Conservation (phyloP, 352 stramenopile genomes). For the Phytophthora sp. region DNA sequence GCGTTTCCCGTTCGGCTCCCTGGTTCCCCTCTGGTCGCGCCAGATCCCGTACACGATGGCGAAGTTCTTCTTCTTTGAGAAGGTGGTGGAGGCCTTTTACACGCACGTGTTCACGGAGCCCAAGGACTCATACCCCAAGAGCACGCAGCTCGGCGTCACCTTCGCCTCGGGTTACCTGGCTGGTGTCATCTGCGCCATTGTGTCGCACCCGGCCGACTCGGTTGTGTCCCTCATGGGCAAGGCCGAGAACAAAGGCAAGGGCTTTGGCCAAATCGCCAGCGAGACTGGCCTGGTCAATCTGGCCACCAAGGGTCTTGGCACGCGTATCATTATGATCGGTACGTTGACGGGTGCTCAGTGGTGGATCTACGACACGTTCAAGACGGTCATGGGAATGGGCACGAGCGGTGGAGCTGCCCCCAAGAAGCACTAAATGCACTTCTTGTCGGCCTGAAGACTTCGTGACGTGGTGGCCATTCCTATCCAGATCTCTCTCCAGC, state of each 20-base stretch:
- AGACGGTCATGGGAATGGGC: slow-evolving; percentile 92
- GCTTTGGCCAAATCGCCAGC: slow-evolving; percentile 88
- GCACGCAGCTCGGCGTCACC: slow-evolving; percentile 95
- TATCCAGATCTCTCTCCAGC: not conserved
- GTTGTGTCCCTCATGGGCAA: slow-evolving; percentile 98
- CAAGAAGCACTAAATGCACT: slow-evolving; percentile 68
- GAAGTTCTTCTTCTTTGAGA: slow-evolving; percentile 99
- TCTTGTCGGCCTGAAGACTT: slow-evolving; percentile 18
- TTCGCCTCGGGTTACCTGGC: slow-evolving; percentile 98
- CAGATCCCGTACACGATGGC: slow-evolving; percentile 99
- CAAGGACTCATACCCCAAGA: slow-evolving; percentile 92
- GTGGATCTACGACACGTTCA: slow-evolving; percentile 98
- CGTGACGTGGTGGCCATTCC: slow-evolving; percentile 16
- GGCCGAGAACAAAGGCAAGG: slow-evolving; percentile 91
- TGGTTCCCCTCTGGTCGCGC: slow-evolving; percentile 91
- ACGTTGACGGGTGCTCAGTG: slow-evolving; percentile 96
- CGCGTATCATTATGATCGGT: slow-evolving; percentile 96
- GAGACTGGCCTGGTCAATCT: slow-evolving; percentile 82
- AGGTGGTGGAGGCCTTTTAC: slow-evolving; percentile 90
- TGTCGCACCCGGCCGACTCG: slow-evolving; percentile 99
- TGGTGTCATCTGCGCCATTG: slow-evolving; percentile 98
- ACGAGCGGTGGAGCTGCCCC: slow-evolving; percentile 82
- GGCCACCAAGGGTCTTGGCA: slow-evolving; percentile 90
- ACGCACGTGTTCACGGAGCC: slow-evolving; percentile 91
- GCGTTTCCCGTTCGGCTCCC: slow-evolving; percentile 92